Percentiles rank a stretch among this genome's conserved stretches.
phyloP scores from a whole-genome alignment of 805 yeast species.

The Cyberlindnera xylosilytica region DNA sequence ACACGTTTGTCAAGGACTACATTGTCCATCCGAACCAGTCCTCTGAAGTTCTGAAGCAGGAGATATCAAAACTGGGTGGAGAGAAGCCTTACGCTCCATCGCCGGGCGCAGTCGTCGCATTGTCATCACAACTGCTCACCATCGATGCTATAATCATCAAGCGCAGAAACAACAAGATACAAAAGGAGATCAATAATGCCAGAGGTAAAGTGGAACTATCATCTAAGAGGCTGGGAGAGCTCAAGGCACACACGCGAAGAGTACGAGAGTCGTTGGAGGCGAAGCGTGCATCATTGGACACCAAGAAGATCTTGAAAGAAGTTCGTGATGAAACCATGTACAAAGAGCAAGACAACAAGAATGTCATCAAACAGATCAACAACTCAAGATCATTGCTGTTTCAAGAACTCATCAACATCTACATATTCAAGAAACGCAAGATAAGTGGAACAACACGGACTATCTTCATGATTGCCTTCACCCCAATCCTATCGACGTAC shows the following conservation, averaged over 20 bases:
- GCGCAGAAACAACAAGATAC: conserved; percentile 14
- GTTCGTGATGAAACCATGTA: conserved; percentile 6
- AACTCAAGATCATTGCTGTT: conserved; percentile 22
- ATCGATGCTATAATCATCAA: conserved; percentile 22
- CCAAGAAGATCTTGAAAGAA: neutral
- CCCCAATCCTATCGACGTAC: conserved; percentile 20
- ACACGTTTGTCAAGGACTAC: conserved; percentile 13
- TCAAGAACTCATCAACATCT: conserved; percentile 25
- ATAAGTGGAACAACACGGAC: conserved; percentile 11
- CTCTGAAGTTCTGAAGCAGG: conserved; percentile 1
- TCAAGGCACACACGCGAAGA: neutral
- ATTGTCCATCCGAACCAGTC: neutral
- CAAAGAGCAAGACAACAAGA: conserved; percentile 14
- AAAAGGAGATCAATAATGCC: conserved; percentile 7
- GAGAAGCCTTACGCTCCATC: conserved; percentile 6
- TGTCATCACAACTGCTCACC: conserved; percentile 23
- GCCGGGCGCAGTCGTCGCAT: conserved; percentile 19
- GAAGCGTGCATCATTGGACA: neutral
- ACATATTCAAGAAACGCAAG: conserved; percentile 19
- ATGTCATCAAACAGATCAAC: conserved; percentile 22
- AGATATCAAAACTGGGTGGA: too few relatives aligned
- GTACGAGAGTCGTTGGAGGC: conserved; percentile 1
- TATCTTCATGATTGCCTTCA: conserved; percentile 21
- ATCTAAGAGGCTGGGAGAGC: neutral
- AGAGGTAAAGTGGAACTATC: neutral